phyloP scores from a whole-genome alignment of 2,329 filamentous ascomycete genomes.

The Penicillium hordei region DNA sequence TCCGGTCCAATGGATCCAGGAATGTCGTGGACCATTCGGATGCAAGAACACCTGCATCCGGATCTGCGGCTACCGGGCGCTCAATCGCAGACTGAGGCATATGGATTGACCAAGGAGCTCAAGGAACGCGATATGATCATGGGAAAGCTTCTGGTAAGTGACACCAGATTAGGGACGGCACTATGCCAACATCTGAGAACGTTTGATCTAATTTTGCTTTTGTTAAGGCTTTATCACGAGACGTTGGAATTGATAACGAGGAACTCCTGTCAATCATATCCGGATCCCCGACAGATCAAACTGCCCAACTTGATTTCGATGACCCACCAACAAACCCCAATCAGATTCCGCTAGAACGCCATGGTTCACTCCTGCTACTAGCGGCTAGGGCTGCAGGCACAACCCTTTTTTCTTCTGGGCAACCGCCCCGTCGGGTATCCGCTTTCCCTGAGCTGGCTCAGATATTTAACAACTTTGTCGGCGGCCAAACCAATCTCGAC shows the following conservation, averaged over 20 bases:
- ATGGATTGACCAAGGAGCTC: slow-evolving; percentile 50
- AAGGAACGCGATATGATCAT: slow-evolving; percentile 56
- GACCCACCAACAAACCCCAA: slow-evolving; percentile 53
- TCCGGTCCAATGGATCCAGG: slow-evolving; percentile 38
- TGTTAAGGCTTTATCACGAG: slow-evolving; percentile 52
- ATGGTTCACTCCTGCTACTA: slow-evolving; percentile 56
- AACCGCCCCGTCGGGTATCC: slow-evolving; percentile 39
- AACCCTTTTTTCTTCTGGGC: slow-evolving; percentile 49
- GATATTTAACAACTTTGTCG: slow-evolving; percentile 54
- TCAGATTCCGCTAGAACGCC: slow-evolving; percentile 57
- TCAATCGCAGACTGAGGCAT: slow-evolving; percentile 54
- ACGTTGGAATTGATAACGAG: slow-evolving; percentile 52
- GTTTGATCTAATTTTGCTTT: not conserved
- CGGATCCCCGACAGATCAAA: slow-evolving; percentile 42
- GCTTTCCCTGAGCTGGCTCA: slow-evolving; percentile 56
- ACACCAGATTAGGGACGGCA: not conserved
- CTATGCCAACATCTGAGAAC: not conserved
- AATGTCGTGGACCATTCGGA: slow-evolving; percentile 48
- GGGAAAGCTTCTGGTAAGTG: slow-evolving; percentile 54
- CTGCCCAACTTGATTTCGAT: slow-evolving; percentile 52
- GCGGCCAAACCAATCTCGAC: slow-evolving; percentile 40
- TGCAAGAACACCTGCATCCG: slow-evolving; percentile 60
- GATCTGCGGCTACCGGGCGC: slow-evolving; percentile 51
- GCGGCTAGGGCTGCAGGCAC: slow-evolving; percentile 53
- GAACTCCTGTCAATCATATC: slow-evolving; percentile 50